Percentiles rank a stretch among this genome's conserved stretches.
Conservation (phyloP, 179 eudicot genomes). For the Sideroxylon spinosum region DNA sequence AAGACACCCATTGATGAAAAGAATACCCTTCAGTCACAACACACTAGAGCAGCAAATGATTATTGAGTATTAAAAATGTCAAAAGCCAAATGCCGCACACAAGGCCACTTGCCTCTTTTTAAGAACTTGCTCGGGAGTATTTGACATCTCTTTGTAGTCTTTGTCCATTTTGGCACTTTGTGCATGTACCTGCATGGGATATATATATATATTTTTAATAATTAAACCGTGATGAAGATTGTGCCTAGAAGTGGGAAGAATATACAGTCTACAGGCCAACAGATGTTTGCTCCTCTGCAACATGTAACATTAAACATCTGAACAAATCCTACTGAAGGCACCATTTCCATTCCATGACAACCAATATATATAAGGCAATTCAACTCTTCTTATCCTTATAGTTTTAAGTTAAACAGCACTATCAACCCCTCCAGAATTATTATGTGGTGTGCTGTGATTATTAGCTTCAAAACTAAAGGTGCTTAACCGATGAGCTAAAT, state of each 20-base stretch:
- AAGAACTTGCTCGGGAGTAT: conserved; percentile 24
- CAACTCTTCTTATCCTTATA: background rate
- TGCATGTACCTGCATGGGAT: conserved; percentile 29
- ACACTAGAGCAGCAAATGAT: conserved; percentile 6
- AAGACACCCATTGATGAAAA: background rate
- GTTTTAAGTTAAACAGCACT: background rate
- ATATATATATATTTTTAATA: background rate
- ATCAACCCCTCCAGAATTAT: conserved; percentile 7
- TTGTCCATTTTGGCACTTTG: conserved; percentile 26
- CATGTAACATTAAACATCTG: background rate
- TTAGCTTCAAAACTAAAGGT: background rate
- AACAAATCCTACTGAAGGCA: background rate
- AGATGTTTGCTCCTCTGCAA: background rate
- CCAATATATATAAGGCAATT: background rate
- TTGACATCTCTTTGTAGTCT: conserved; percentile 17
- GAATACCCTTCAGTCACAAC: background rate
- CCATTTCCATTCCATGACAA: background rate
- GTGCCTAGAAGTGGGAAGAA: background rate
- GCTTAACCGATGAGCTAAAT: background rate
- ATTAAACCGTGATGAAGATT: conserved; percentile 6
- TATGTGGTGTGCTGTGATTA: conserved; percentile 2
- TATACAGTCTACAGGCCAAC: conserved; percentile 1
- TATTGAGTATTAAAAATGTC: background rate
- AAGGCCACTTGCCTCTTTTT: conserved; percentile 38
- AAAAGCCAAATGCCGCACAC: background rate